phyloP scores from a whole-genome alignment of 1,284 basidiomycete species.

The Malassezia pachydermatis region DNA sequence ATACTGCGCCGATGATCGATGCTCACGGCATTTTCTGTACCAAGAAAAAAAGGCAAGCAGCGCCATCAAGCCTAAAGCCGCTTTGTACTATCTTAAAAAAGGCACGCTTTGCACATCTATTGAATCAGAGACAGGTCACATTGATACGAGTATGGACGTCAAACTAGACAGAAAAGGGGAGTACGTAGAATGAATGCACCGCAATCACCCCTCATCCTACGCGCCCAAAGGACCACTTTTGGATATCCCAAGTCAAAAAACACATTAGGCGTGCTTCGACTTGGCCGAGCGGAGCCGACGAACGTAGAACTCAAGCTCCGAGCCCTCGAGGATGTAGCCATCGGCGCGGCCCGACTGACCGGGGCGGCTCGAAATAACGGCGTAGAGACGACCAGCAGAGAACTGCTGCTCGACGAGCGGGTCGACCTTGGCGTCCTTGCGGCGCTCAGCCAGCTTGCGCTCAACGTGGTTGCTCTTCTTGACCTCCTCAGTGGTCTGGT shows the following conservation, averaged over 20 bases:
- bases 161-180: slow-evolving; percentile 11
- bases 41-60: too few relatives aligned
- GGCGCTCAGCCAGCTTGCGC: slow-evolving; percentile 38
- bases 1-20: too few relatives aligned
- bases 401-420: slow-evolving; percentile 48
- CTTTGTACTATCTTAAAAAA: too few relatives aligned
- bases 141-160: slow-evolving; percentile 14
- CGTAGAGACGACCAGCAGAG: slow-evolving; percentile 46
- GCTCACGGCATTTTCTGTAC: too few relatives aligned
- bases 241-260: slow-evolving; percentile 6
- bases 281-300: slow-evolving; percentile 40
- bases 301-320: slow-evolving; percentile 47
- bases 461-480: slow-evolving; percentile 39
- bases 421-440: slow-evolving; percentile 43
- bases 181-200: slow-evolving; percentile 8
- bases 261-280: slow-evolving; percentile 30
- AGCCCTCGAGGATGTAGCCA: slow-evolving; percentile 47
- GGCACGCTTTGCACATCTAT: too few relatives aligned
- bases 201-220: slow-evolving; percentile 3
- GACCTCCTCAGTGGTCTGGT: slow-evolving; percentile 30
- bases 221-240: slow-evolving; percentile 17
- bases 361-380: slow-evolving; percentile 42
- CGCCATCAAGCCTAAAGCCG: too few relatives aligned
- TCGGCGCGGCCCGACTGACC: slow-evolving; percentile 45
- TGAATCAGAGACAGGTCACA: slow-evolving; percentile 10